These are phyloP conservation scores for Marvania coccoides DNA, from an alignment of 139 green algal species.

Conservation along the genomic window DNA sequence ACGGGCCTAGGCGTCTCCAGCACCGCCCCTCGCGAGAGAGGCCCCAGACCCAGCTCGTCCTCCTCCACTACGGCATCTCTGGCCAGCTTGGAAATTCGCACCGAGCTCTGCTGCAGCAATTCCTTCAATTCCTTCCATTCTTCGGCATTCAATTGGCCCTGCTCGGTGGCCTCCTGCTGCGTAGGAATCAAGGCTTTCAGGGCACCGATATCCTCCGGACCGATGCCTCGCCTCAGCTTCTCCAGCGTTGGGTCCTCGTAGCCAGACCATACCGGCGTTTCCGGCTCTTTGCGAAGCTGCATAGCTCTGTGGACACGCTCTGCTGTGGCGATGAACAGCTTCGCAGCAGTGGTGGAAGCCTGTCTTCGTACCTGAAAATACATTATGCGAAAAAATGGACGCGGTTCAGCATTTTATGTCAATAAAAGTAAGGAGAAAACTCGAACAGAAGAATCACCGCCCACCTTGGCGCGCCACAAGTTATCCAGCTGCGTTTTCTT, in stretches of 20 bases:
- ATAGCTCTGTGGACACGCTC: too few relatives aligned
- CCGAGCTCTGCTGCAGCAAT: not conserved
- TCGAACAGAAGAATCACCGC: too few relatives aligned
- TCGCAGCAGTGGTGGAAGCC: too few relatives aligned
- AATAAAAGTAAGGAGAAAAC: too few relatives aligned
- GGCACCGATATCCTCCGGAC: conserved; percentile 17
- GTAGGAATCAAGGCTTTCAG: conserved; percentile 3
- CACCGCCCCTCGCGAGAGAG: not conserved
- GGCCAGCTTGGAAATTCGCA: too few relatives aligned
- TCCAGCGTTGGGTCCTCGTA: conserved; percentile 18
- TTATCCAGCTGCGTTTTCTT: too few relatives aligned
- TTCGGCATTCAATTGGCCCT: not conserved
- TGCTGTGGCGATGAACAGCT: too few relatives aligned
- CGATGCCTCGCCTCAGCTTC: conserved; percentile 17
- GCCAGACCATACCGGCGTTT: not conserved
- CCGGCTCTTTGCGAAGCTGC: not conserved
- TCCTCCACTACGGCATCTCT: too few relatives aligned
- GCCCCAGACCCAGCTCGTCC: not conserved
- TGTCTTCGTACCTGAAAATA: too few relatives aligned
- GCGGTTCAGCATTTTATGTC: too few relatives aligned
- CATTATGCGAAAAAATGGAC: too few relatives aligned
- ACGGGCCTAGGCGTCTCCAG: conserved; percentile 13
- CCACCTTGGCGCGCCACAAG: too few relatives aligned
- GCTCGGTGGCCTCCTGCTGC: conserved; percentile 5
- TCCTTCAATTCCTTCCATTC: not conserved